Percentiles rank a stretch among this genome's conserved stretches.
These are phyloP conservation scores for Phytopythium litorale DNA, from an alignment of 352 stramenopile genomes.

Conservation along the genomic window DNA sequence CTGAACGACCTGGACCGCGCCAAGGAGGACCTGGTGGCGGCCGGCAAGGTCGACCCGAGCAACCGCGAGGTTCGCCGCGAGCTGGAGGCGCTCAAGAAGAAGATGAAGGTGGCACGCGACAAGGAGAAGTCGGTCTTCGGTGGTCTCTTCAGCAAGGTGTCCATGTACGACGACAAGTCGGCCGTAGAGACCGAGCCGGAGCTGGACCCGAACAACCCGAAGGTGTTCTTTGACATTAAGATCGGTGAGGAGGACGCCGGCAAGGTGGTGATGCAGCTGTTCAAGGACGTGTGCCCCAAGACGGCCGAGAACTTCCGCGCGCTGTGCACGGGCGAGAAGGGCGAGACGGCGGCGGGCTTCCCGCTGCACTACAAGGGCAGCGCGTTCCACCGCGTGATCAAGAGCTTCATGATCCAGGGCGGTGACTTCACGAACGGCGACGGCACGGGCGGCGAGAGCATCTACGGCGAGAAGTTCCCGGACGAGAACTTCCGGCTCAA, in stretches of 20 bases:
- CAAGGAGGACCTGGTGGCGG: conserved; percentile 85
- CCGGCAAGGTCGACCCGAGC: conserved; percentile 70
- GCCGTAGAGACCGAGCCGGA: conserved; percentile 51
- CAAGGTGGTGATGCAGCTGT: conserved; percentile 95
- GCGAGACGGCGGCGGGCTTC: conserved; percentile 71
- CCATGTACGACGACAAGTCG: conserved; percentile 98
- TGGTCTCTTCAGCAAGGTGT: conserved; percentile 94
- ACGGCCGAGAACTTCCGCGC: conserved; percentile 98
- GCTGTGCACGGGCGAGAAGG: conserved; percentile 98
- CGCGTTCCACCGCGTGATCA: conserved; percentile 97
- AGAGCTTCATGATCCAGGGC: conserved; percentile 93
- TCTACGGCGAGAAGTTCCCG: conserved; percentile 92
- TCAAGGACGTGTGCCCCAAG: conserved; percentile 94
- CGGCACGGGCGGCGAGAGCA: conserved; percentile 94
- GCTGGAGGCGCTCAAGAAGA: conserved; percentile 75
- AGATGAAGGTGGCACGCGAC: conserved; percentile 89
- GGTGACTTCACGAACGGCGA: conserved; percentile 96
- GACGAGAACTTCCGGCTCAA: conserved; percentile 99
- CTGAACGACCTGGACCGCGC: conserved; percentile 82
- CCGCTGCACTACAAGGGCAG: conserved; percentile 98
- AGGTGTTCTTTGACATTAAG: conserved; percentile 98
- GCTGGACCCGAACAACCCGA: conserved; percentile 88
- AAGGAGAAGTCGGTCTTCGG: conserved; percentile 97
- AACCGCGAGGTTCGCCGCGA: conserved; percentile 83
- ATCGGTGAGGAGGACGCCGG: conserved; percentile 88